Conservation (phyloP, 2,329 filamentous ascomycete species). For the Cryphonectria japonica region DNA sequence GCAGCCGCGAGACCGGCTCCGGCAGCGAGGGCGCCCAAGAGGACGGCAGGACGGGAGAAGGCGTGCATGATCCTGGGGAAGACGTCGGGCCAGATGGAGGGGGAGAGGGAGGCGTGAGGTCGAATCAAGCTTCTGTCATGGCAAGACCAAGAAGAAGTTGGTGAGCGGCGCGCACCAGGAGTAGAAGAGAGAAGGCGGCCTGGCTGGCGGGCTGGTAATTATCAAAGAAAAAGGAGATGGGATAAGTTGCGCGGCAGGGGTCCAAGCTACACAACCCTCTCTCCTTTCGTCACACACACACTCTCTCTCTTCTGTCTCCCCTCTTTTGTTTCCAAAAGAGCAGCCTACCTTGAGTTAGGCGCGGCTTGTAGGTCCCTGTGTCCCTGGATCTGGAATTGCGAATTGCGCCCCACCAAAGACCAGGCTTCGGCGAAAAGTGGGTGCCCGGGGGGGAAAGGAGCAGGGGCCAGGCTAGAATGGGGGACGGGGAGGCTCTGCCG, state of each 20-base stretch:
- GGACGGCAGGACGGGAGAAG: slow-evolving; percentile 19
- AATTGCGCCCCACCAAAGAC: slow-evolving; percentile 11
- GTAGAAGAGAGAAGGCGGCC: slow-evolving; percentile 8
- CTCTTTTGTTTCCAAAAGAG: neutral
- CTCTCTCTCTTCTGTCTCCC: neutral
- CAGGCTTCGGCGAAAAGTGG: slow-evolving; percentile 13
- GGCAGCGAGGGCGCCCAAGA: slow-evolving; percentile 24
- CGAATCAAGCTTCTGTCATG: slow-evolving; percentile 23
- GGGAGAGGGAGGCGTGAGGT: slow-evolving; percentile 3
- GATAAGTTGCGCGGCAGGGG: slow-evolving; percentile 11
- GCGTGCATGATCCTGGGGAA: slow-evolving; percentile 16
- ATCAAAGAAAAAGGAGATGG: slow-evolving; percentile 13
- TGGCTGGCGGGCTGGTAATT: neutral
- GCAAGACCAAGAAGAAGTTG: neutral
- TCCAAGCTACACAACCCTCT: slow-evolving; percentile 10
- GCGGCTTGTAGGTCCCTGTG: neutral
- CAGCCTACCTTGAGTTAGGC: neutral
- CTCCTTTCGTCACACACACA: neutral
- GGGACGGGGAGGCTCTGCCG: neutral
- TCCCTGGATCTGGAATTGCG: slow-evolving; percentile 16
- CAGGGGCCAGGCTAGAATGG: slow-evolving; percentile 5
- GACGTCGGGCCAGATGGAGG: neutral
- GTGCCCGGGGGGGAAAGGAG: neutral
- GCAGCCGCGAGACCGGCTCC: slow-evolving; percentile 28
- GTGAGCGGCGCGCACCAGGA: neutral